These are phyloP conservation scores for Amaranthus cruentus DNA, from an alignment of 148 eudicot genomes.

Conservation along the genomic window DNA sequence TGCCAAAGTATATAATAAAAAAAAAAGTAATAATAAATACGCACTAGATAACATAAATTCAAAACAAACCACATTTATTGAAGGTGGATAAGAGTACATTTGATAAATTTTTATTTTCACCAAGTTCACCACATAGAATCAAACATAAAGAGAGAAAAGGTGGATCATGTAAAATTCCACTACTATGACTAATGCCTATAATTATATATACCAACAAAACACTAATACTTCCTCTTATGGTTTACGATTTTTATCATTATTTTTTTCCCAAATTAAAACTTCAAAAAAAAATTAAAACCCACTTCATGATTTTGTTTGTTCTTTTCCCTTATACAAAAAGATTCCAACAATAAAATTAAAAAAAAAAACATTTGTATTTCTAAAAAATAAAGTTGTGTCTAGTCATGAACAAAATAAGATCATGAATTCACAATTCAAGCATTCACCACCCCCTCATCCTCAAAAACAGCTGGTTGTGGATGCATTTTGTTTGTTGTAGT, in stretches of 20 bases:
- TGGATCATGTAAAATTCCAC: no score
- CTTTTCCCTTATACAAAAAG: background rate
- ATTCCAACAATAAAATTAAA: conserved; percentile 1
- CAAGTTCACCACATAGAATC: no score
- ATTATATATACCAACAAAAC: conserved; percentile 16
- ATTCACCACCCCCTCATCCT: background rate
- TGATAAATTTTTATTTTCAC: no score
- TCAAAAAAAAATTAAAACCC: background rate
- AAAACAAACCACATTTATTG: no score
- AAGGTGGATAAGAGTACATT: no score
- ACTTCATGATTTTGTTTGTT: background rate
- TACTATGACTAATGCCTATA: background rate
- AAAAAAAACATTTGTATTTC: conserved; percentile 4
- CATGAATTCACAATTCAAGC: background rate
- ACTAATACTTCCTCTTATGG: conserved; percentile 5
- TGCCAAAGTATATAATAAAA: no score
- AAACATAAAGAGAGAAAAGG: no score
- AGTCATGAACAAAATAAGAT: background rate
- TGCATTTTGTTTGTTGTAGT: no score
- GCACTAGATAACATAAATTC: no score
- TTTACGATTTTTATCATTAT: conserved; percentile 18
- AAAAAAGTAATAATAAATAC: no score
- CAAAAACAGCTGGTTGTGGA: no score
- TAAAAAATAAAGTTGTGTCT: conserved; percentile 6
- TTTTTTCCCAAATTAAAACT: conserved; percentile 5